Evolutionary conservation across 2,329 filamentous ascomycete species (phyloP).

Genomic region (Paecilomyces niveus): DNA sequence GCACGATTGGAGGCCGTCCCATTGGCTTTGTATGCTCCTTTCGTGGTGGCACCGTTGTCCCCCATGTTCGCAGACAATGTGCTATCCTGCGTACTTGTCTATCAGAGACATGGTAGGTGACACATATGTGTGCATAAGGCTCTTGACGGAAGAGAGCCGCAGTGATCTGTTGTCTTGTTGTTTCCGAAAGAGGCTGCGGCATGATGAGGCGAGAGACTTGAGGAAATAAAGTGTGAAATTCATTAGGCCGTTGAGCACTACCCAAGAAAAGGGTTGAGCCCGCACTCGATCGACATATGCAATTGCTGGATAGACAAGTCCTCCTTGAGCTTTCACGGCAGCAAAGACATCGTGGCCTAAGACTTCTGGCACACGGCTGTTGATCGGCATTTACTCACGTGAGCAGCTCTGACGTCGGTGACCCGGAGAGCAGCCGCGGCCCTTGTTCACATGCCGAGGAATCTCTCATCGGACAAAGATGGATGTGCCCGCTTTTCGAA

Average conservation of each 20-base stretch:
- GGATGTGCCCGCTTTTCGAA: constrained; percentile 8
- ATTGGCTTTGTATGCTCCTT: constrained; percentile 2
- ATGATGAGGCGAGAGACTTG: neutral
- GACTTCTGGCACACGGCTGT: neutral
- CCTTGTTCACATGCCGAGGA: constrained; percentile 35
- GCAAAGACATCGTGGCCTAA: neutral
- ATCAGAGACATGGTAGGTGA: constrained; percentile 38
- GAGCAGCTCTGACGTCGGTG: constrained; percentile 24
- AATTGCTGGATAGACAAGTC: neutral
- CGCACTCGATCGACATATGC: neutral
- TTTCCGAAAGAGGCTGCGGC: constrained; percentile 2
- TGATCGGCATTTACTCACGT: constrained; percentile 16
- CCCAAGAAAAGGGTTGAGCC: neutral
- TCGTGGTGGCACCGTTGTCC: constrained; percentile 3
- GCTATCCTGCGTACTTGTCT: constrained; percentile 14
- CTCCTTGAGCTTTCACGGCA: neutral
- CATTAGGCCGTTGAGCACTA: neutral
- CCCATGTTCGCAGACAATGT: constrained; percentile 5
- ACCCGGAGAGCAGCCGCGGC: neutral
- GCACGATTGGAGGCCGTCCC: constrained; percentile 2
- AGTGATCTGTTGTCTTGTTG: constrained; percentile 2
- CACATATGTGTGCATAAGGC: constrained; percentile 3
- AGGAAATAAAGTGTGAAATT: neutral
- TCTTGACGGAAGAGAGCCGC: constrained; percentile 6
- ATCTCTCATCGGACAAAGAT: constrained; percentile 4